Conservation (phyloP, 208 protist genomes). For the Histomonas meleagridis region DNA sequence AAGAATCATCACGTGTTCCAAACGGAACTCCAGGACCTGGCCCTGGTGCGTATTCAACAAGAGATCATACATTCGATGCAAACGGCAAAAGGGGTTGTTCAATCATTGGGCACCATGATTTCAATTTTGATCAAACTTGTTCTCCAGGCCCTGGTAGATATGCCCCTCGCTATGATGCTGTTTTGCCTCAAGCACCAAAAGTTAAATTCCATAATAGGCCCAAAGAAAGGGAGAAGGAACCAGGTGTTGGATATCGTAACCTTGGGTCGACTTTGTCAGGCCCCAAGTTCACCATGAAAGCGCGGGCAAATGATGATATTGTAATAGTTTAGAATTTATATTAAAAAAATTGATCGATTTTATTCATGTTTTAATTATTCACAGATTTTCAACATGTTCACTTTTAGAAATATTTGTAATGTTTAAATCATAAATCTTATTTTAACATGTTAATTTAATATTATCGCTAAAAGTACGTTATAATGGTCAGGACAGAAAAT, state of each 20-base stretch:
- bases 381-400: too few relatives aligned
- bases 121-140: not conserved
- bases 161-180: not conserved
- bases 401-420: too few relatives aligned
- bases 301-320: slow-evolving; percentile 26
- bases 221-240: not conserved
- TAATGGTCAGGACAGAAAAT: too few relatives aligned
- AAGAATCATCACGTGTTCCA: too few relatives aligned
- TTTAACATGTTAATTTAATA: too few relatives aligned
- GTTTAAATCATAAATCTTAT: too few relatives aligned
- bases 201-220: not conserved
- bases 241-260: not conserved
- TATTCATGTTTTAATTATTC: too few relatives aligned
- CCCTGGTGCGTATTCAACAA: not conserved
- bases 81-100: not conserved
- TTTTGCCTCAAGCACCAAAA: not conserved
- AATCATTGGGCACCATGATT: slow-evolving; percentile 1
- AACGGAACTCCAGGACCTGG: not conserved
- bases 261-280: not conserved
- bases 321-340: too few relatives aligned
- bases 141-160: slow-evolving; percentile 4
- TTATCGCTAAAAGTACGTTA: too few relatives aligned
- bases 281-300: not conserved
- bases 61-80: not conserved
- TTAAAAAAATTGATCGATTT: too few relatives aligned